Conservation (phyloP, 805 yeast species). For the Spathaspora sp. region DNA sequence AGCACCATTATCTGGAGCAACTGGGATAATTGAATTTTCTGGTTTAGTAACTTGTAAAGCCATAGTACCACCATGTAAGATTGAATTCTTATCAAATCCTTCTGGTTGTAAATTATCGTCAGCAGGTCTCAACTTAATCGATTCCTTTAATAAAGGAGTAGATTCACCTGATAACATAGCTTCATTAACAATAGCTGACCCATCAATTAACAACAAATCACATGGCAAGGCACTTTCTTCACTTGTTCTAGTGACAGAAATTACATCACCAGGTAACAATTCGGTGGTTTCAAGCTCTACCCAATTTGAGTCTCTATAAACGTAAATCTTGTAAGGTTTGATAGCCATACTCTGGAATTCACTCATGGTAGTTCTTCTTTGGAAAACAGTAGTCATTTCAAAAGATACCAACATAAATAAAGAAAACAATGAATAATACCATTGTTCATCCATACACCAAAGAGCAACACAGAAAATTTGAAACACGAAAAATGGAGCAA, state of each 20-base stretch:
- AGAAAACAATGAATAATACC: slow-evolving; percentile 92
- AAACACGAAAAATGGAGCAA: slow-evolving; percentile 96
- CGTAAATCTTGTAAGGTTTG: slow-evolving; percentile 80
- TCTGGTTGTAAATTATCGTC: slow-evolving; percentile 67
- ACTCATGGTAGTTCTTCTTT: slow-evolving; percentile 88
- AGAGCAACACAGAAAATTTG: slow-evolving; percentile 93
- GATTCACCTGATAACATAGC: slow-evolving; percentile 99
- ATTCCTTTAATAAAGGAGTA: slow-evolving; percentile 92
- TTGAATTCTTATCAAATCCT: slow-evolving; percentile 83
- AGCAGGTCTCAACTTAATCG: slow-evolving; percentile 77
- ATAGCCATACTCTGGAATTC: slow-evolving; percentile 98
- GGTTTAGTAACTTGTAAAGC: slow-evolving; percentile 87
- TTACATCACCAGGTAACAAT: slow-evolving; percentile 87
- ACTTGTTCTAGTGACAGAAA: slow-evolving; percentile 79
- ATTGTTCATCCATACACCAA: slow-evolving; percentile 95
- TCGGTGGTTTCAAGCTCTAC: slow-evolving; percentile 61
- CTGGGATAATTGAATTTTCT: slow-evolving; percentile 44
- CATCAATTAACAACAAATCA: slow-evolving; percentile 81
- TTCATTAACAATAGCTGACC: slow-evolving; percentile 94
- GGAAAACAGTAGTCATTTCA: slow-evolving; percentile 92
- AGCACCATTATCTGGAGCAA: slow-evolving; percentile 91
- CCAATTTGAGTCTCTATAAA: slow-evolving; percentile 72
- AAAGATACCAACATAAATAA: slow-evolving; percentile 88
- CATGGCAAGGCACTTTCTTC: slow-evolving; percentile 95
- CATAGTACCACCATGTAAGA: slow-evolving; percentile 93